Base-by-base conservation (phyloP, 352 stramenopile genomes). In the Pythium angustatum region DNA sequence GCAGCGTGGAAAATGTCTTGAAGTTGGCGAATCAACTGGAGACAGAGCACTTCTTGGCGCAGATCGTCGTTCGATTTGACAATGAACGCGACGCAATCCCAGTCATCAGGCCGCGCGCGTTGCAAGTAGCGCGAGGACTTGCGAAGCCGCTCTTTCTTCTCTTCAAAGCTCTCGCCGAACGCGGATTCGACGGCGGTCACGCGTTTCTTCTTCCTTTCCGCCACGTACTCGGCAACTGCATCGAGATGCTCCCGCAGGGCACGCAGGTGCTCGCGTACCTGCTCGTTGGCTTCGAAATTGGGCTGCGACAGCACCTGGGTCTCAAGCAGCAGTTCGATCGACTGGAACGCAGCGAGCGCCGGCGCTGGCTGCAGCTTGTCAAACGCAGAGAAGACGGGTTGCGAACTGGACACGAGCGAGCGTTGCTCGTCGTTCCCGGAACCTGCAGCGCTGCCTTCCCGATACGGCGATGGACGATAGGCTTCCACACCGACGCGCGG, bases 11-110 rank as follows among this genome's bases (percentile, higher is more conserved):
- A 99, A 60, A 98, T 98, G 71, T 98, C 94, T 50, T 97, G 82
- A 31, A 98, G 94, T 40, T 98, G 84, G 31, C 92, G 87, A 68
- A 99, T 99, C 5, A 99, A 82, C 66, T 99, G 95, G 72, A 98
- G 89, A 45, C 96, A 97, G 62, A 99, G 96, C 50, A 98, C 91
- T 81, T 99, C 97, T 78, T 99, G 97, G 22, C 97, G 83, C 47
- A 99, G 73, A 69, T 99, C 97, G 65, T 99, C 97, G 68, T 99
- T 98, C 10, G 91, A 98, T 73, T 99, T 99, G 8, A 99, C 93
- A 75, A 99, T 99, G 47, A 99, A 94, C 30, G 88, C 87, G 12
- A 91, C 81, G 43, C 81, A 90, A 48, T 92, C 79, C 85, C 85
- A 94, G 41, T 75, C 69, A 14, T 73, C 49, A 9, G 49, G 71